phyloP scores from a whole-genome alignment of 192 early-diverging fungal genomes.

The Entomortierella lignicola region DNA sequence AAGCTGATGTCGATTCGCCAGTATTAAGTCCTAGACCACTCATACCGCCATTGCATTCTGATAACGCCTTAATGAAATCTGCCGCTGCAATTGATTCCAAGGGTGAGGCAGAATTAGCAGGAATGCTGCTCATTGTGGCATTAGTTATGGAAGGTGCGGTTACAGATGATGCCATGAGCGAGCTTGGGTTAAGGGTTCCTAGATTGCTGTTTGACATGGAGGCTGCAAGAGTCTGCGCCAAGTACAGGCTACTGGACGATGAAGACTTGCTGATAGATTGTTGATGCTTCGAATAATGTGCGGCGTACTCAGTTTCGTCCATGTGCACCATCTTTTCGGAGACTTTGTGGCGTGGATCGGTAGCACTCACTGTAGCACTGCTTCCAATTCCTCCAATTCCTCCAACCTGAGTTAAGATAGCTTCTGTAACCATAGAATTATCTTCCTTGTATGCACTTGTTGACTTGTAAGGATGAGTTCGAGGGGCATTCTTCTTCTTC shows the following conservation, averaged over 20 bases:
- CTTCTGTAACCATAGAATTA: constrained; percentile 46
- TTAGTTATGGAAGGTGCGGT: constrained; percentile 26
- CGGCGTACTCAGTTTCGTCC: constrained; percentile 46
- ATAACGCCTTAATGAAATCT: constrained; percentile 43
- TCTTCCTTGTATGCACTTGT: constrained; percentile 47
- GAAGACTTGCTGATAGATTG: constrained; percentile 40
- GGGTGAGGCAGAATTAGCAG: neutral
- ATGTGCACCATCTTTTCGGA: constrained; percentile 47
- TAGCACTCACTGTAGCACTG: constrained; percentile 15
- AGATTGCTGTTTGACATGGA: constrained; percentile 16
- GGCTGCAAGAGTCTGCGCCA: constrained; percentile 24
- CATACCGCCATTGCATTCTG: constrained; percentile 36
- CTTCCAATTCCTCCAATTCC: constrained; percentile 43
- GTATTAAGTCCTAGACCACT: constrained; percentile 11
- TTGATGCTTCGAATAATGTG: constrained; percentile 42
- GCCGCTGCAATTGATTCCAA: constrained; percentile 26
- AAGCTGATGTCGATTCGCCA: neutral
- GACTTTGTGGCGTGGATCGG: constrained; percentile 47
- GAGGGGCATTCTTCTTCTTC: constrained; percentile 46
- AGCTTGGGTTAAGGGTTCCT: neutral
- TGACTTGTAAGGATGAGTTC: constrained; percentile 51
- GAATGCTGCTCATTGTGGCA: neutral
- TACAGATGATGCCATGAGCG: constrained; percentile 28
- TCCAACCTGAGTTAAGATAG: constrained; percentile 43
- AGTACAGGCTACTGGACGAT: constrained; percentile 1